phyloP scores from a whole-genome alignment of 345 rosid species.

The Combretum micranthum region DNA sequence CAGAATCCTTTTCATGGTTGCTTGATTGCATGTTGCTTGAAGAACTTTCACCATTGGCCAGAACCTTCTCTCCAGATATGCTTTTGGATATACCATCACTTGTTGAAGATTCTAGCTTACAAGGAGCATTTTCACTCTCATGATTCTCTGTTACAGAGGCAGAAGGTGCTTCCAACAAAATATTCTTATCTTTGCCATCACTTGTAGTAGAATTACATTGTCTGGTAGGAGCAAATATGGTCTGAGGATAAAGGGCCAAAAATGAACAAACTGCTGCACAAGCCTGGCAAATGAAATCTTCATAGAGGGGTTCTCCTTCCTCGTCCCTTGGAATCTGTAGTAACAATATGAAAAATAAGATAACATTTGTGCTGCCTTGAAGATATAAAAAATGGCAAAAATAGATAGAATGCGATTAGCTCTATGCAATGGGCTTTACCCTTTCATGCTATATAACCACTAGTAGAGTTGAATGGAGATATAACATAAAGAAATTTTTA shows the following conservation, averaged over 20 bases:
- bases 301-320: conserved; percentile 83
- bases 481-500: no score
- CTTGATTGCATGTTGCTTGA: conserved; percentile 21
- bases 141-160: conserved; percentile 29
- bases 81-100: conserved; percentile 15
- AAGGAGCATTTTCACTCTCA: conserved; percentile 26
- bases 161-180: conserved; percentile 29
- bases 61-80: conserved; percentile 17
- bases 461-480: no score
- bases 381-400: no score
- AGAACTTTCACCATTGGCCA: conserved; percentile 39
- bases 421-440: no score
- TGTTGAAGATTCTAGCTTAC: conserved; percentile 7
- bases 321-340: conserved; percentile 77
- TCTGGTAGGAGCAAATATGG: conserved; percentile 41
- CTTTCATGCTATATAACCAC: no score
- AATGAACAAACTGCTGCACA: conserved; percentile 71
- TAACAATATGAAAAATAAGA: background rate
- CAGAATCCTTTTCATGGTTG: conserved; percentile 12
- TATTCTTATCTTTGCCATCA: conserved; percentile 41
- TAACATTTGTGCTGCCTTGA: no score
- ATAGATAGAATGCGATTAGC: no score
- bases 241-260: conserved; percentile 53
- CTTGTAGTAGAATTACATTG: conserved; percentile 18
- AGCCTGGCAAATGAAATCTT: conserved; percentile 75